Percentiles rank a stretch among this genome's conserved stretches.
Conservation (phyloP, 1,284 basidiomycete genomes). For the Ganoderma meredithae region DNA sequence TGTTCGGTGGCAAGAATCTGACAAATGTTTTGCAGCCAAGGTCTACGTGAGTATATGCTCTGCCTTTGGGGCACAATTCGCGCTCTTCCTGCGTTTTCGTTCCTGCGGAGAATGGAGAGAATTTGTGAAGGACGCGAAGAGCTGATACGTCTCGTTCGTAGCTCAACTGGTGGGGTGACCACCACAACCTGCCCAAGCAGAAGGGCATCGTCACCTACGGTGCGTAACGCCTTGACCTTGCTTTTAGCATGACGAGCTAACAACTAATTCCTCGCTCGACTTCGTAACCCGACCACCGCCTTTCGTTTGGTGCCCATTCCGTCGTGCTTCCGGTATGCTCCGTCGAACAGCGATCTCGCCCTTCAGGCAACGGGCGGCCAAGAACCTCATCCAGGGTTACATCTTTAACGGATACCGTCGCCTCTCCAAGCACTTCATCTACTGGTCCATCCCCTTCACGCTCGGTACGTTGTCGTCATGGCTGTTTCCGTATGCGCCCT, state of each 20-base stretch:
- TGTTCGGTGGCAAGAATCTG: constrained; percentile 14
- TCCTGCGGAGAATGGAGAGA: not conserved
- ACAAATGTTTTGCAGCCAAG: constrained; percentile 51
- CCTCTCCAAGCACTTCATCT: constrained; percentile 77
- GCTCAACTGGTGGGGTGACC: constrained; percentile 95
- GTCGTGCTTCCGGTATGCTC: not conserved
- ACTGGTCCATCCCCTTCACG: constrained; percentile 82
- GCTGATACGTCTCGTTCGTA: constrained; percentile 41
- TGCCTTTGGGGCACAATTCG: not conserved
- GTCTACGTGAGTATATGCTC: constrained; percentile 64
- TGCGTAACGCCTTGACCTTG: constrained; percentile 50
- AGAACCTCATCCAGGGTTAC: constrained; percentile 77
- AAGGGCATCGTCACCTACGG: constrained; percentile 86
- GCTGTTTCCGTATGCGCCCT: not conserved
- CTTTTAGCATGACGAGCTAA: not conserved
- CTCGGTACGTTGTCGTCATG: constrained; percentile 63
- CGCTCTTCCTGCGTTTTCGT: not conserved
- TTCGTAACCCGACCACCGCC: not conserved
- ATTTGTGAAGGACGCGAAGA: not conserved
- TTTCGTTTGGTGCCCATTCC: constrained; percentile 11
- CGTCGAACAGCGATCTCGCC: constrained; percentile 75
- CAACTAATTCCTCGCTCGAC: not conserved
- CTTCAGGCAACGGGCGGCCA: constrained; percentile 77
- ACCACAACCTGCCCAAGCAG: constrained; percentile 71
- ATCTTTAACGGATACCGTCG: constrained; percentile 90